A percentile compares a stretch with the other conserved stretches of the same genome.
These are phyloP conservation scores for Lactifluus hygrophoroides DNA, from an alignment of 768 basidiomycete species.

Conservation along the genomic window DNA sequence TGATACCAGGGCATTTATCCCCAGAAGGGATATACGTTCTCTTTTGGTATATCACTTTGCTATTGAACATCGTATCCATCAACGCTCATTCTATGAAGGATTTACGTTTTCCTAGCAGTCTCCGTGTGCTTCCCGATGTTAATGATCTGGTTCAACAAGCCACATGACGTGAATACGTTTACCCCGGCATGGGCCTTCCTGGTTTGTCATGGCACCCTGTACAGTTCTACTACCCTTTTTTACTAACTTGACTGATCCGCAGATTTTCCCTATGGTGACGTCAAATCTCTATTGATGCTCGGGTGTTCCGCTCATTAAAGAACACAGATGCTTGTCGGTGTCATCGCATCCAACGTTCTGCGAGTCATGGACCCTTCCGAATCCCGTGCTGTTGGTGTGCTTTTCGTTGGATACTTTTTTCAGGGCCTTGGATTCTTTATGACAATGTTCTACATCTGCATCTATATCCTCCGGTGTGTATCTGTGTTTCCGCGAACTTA, in stretches of 20 bases:
- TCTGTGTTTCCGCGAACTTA: background rate
- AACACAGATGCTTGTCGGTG: conserved; percentile 39
- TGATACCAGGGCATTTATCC: conserved; percentile 31
- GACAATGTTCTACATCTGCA: conserved; percentile 43
- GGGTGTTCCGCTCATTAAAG: background rate
- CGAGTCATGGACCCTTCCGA: conserved; percentile 31
- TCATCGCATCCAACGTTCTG: conserved; percentile 38
- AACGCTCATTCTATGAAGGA: conserved; percentile 25
- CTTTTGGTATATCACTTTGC: conserved; percentile 31
- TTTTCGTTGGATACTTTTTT: conserved; percentile 40
- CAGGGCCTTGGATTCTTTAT: conserved; percentile 43
- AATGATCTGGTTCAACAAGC: conserved; percentile 42
- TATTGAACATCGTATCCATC: background rate
- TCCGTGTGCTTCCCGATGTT: conserved; percentile 39
- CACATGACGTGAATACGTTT: conserved; percentile 37
- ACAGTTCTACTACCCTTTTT: background rate
- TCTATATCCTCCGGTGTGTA: conserved; percentile 39
- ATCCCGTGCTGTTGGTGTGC: conserved; percentile 32
- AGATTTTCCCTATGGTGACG: conserved; percentile 30
- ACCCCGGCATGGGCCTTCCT: conserved; percentile 32
- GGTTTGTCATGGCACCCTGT: conserved; percentile 24
- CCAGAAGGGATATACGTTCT: conserved; percentile 33
- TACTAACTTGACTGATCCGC: background rate
- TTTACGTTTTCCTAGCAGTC: conserved; percentile 33
- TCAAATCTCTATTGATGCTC: background rate